Base-by-base conservation (phyloP, 2,329 filamentous ascomycete genomes). In the Thelonectria rubi region DNA sequence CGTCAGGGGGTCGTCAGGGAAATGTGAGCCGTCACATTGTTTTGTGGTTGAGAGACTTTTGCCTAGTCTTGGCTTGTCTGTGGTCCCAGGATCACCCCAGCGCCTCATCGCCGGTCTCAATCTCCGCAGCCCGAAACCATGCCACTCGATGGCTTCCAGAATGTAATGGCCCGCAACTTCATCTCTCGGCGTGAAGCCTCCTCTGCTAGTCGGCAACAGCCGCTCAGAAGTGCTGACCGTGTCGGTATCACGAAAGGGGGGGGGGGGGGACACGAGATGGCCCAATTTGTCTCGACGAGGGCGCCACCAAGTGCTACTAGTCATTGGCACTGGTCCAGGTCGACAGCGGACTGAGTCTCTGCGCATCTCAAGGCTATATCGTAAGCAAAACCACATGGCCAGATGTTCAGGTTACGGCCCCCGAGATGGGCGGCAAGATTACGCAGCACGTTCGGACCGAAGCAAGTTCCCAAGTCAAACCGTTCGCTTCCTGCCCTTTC, bases 81-180 rank as follows among this genome's bases (percentile, higher is more conserved):
- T 20, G 24, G 15, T 49, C 55, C 63, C 51, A 56, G 63, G 62
- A 63, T 68, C 11, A 68, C 60, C 65, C 69, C 48, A 10, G 68
- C 47, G 50, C 45, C 30, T 24, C 65, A 62, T 70, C 55, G 64
- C 59, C 59, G 51, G 62, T 65, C 65, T 57, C 65, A 69, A 68
- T 70, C 66, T 71, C 64, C 56, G 57, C 59, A 24, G 24, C 24
- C 4, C 4, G 58, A 68, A 63, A 50, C 60, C 55, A 67, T 67
- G 60, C 59, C 47, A 59, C 56, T 59, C 53, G 50, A 32, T 57
- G 42, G 39, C 59, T 71, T 71, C 65, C 54, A 70, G 67, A 71
- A 69, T 51, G 59, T 46, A 47, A 60, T 51, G 24, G 47, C 58
- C 52, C 58, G 32, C 51, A 43, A 50, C 9, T 42, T 24, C 26